Percentiles rank a stretch among this genome's conserved stretches.
These are phyloP conservation scores for Backusella luteola DNA, from an alignment of 192 early-diverging fungal species.

Conservation along the genomic window DNA sequence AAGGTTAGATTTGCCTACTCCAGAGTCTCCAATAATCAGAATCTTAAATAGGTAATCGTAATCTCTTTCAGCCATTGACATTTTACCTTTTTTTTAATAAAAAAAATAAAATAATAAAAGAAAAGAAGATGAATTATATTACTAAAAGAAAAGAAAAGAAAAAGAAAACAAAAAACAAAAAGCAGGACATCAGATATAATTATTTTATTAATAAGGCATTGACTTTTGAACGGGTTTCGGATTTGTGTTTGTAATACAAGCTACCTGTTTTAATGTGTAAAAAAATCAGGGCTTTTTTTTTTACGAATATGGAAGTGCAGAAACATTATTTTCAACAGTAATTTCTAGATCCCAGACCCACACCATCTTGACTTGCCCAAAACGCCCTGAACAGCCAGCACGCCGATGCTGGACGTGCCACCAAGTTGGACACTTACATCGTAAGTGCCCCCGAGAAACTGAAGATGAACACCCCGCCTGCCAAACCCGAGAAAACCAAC, in stretches of 20 bases:
- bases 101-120: background rate
- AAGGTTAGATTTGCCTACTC: constrained; percentile 56
- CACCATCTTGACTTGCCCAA: too few species aligned
- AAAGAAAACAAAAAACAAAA: background rate
- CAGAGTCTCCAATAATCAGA: constrained; percentile 65
- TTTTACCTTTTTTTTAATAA: background rate
- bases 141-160: background rate
- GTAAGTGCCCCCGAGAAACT: too few species aligned
- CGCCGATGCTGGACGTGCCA: too few species aligned
- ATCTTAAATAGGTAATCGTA: constrained; percentile 63
- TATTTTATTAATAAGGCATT: background rate
- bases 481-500: too few species aligned
- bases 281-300: background rate
- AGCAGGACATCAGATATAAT: background rate
- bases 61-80: constrained; percentile 42
- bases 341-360: too few species aligned
- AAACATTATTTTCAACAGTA: too few species aligned
- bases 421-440: too few species aligned
- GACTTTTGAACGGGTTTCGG: background rate
- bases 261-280: background rate
- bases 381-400: too few species aligned
- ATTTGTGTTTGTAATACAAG: background rate
- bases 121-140: background rate
- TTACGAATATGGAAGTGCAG: background rate
- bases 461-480: too few species aligned